Percentiles rank a stretch among this genome's conserved stretches.
These are phyloP conservation scores for Aspergillus taichungensis DNA, from an alignment of 495 filamentous ascomycete species.

Conservation along the genomic window DNA sequence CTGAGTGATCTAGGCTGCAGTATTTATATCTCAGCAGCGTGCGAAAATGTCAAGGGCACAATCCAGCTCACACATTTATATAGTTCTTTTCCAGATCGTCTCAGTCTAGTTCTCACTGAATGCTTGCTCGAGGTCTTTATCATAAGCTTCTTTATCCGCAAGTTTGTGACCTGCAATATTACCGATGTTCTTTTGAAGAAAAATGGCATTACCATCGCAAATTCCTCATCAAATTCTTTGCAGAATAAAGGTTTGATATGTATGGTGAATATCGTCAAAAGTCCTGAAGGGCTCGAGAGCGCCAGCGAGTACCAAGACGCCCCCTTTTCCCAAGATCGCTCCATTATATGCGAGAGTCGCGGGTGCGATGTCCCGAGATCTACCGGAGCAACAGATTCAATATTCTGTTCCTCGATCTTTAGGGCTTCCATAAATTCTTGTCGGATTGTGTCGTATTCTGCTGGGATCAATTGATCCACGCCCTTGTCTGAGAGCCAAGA, in stretches of 20 bases:
- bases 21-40: no score
- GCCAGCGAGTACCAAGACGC: conserved; percentile 17
- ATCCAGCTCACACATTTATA: no score
- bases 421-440: conserved; percentile 12
- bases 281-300: conserved; percentile 14
- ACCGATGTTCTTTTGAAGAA: conserved; percentile 11
- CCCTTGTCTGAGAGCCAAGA: conserved; percentile 20
- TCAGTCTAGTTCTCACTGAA: conserved; percentile 4
- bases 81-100: no score
- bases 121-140: conserved; percentile 9
- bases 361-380: background rate
- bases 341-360: conserved; percentile 9
- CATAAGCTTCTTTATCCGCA: conserved; percentile 14
- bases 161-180: conserved; percentile 6
- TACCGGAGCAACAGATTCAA: no score
- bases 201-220: conserved; percentile 14
- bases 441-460: conserved; percentile 7
- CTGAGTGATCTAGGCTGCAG: no score
- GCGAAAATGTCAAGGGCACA: no score
- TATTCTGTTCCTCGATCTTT: conserved; percentile 1
- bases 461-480: conserved; percentile 15
- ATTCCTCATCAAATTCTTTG: conserved; percentile 11
- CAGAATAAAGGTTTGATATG: conserved; percentile 12
- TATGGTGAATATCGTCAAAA: conserved; percentile 12
- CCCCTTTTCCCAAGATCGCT: conserved; percentile 11